phyloP scores from a whole-genome alignment of 495 filamentous ascomycete species.

The Daldinia decipiens region DNA sequence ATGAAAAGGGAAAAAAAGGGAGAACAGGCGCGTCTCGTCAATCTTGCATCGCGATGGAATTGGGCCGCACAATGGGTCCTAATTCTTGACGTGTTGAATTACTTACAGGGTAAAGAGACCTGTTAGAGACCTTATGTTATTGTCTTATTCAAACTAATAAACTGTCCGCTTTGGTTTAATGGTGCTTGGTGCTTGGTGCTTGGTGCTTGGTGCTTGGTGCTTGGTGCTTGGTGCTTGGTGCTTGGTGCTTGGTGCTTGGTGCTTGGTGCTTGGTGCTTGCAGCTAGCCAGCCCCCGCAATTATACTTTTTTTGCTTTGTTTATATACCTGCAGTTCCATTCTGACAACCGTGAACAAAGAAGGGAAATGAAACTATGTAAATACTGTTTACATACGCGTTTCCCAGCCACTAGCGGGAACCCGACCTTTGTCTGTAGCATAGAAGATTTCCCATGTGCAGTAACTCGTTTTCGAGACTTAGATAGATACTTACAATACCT shows the following conservation, averaged over 20 bases:
- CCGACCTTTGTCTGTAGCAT: not conserved
- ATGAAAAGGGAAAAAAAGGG: slow-evolving; percentile 7
- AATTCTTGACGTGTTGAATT: slow-evolving; percentile 39
- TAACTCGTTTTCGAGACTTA: not conserved
- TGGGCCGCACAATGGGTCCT: slow-evolving; percentile 35
- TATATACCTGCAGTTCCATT: slow-evolving; percentile 8
- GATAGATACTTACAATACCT: not conserved
- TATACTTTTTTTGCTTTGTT: slow-evolving; percentile 13
- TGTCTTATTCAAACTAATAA: slow-evolving; percentile 27
- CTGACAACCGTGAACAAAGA: slow-evolving; percentile 9
- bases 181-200: slow-evolving; percentile 9
- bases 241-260: slow-evolving; percentile 17
- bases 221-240: slow-evolving; percentile 19
- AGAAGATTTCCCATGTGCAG: not conserved
- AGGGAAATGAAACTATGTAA: slow-evolving; percentile 11
- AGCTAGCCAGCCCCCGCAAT: slow-evolving; percentile 32
- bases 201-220: slow-evolving; percentile 13
- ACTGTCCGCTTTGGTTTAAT: slow-evolving; percentile 2
- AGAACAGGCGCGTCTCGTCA: slow-evolving; percentile 28
- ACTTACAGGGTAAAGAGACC: slow-evolving; percentile 32
- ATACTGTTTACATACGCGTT: slow-evolving; percentile 40
- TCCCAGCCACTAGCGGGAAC: slow-evolving; percentile 36
- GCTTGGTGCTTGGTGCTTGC: slow-evolving; percentile 17
- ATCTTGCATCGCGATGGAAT: slow-evolving; percentile 31
- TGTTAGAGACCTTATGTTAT: slow-evolving; percentile 34